Percentiles rank a stretch among this genome's conserved stretches.
phyloP scores from a whole-genome alignment of 768 basidiomycete species.

The Calocybe cyanea region DNA sequence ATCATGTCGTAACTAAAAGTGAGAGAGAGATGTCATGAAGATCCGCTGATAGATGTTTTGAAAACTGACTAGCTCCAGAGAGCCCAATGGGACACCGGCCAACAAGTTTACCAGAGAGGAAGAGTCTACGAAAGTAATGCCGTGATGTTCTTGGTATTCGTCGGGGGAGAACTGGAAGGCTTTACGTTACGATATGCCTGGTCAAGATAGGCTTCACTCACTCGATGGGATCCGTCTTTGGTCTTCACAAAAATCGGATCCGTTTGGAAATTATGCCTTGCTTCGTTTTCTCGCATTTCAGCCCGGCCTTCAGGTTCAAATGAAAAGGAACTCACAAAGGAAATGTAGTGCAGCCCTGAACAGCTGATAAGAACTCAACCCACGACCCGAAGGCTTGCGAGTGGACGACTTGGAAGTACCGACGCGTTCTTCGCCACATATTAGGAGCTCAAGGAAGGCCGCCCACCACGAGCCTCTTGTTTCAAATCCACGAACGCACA shows the following conservation, averaged over 20 bases:
- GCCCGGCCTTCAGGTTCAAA: neutral
- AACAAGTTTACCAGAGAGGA: slow-evolving; percentile 75
- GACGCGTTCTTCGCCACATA: slow-evolving; percentile 62
- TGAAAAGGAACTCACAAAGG: slow-evolving; percentile 51
- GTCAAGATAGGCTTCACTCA: slow-evolving; percentile 23
- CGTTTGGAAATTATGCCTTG: slow-evolving; percentile 62
- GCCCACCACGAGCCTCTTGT: slow-evolving; percentile 67
- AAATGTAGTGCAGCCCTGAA: slow-evolving; percentile 85
- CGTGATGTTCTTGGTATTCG: slow-evolving; percentile 48
- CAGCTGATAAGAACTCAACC: slow-evolving; percentile 87
- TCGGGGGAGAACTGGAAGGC: slow-evolving; percentile 49
- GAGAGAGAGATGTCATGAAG: slow-evolving; percentile 2
- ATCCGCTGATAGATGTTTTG: neutral
- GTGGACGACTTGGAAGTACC: slow-evolving; percentile 27
- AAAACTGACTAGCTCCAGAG: slow-evolving; percentile 66
- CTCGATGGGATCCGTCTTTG: slow-evolving; percentile 51
- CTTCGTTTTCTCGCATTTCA: slow-evolving; percentile 32
- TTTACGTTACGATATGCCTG: neutral
- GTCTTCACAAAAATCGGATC: slow-evolving; percentile 59
- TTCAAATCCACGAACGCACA: slow-evolving; percentile 70
- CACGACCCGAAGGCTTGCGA: slow-evolving; percentile 66
- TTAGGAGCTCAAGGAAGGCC: slow-evolving; percentile 53
- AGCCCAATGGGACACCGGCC: slow-evolving; percentile 69
- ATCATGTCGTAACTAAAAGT: slow-evolving; percentile 64
- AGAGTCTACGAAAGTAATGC: slow-evolving; percentile 74